A percentile compares a stretch with the other conserved stretches of the same genome.
Evolutionary conservation across 495 filamentous ascomycete species (phyloP).

Genomic region (Penicillium samsonianum): DNA sequence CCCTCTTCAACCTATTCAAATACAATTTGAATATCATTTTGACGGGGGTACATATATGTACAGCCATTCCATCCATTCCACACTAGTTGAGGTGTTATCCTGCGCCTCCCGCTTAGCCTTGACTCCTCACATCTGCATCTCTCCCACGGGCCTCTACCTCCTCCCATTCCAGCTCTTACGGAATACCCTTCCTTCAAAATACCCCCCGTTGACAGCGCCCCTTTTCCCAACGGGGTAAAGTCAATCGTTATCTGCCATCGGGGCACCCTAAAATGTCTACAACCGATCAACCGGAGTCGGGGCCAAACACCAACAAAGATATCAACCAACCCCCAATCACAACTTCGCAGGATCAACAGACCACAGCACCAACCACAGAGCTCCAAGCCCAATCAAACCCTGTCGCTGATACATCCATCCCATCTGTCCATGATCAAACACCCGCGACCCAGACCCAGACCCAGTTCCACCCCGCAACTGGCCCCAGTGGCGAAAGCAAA

Average conservation of each 20-base stretch:
- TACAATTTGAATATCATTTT: neutral
- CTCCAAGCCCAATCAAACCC: constrained; percentile 11
- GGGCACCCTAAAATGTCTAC: constrained; percentile 31
- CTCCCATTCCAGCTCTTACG: constrained; percentile 1
- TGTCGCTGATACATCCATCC: constrained; percentile 16
- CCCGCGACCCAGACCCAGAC: constrained; percentile 20
- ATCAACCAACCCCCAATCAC: constrained; percentile 26
- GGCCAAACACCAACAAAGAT: constrained; percentile 17
- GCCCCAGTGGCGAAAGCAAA: constrained; percentile 26
- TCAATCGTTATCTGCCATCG: constrained; percentile 23
- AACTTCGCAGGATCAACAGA: constrained; percentile 28
- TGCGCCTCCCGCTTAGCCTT: constrained; percentile 23
- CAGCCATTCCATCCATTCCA: constrained; percentile 1
- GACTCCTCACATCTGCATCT: constrained; percentile 31
- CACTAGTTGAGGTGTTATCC: constrained; percentile 18
- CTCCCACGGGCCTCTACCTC: constrained; percentile 6
- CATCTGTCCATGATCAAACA: constrained; percentile 16
- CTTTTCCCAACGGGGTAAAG: constrained; percentile 12
- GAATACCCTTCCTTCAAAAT: neutral
- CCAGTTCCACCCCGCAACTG: constrained; percentile 25
- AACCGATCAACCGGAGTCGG: constrained; percentile 29
- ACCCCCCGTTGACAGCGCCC: constrained; percentile 13
- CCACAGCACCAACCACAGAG: constrained; percentile 19
- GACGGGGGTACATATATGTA: constrained; percentile 1
- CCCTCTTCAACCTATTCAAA: constrained; percentile 3